phyloP scores from a whole-genome alignment of 2,329 filamentous ascomycete genomes.

The Cladosporium sp. region DNA sequence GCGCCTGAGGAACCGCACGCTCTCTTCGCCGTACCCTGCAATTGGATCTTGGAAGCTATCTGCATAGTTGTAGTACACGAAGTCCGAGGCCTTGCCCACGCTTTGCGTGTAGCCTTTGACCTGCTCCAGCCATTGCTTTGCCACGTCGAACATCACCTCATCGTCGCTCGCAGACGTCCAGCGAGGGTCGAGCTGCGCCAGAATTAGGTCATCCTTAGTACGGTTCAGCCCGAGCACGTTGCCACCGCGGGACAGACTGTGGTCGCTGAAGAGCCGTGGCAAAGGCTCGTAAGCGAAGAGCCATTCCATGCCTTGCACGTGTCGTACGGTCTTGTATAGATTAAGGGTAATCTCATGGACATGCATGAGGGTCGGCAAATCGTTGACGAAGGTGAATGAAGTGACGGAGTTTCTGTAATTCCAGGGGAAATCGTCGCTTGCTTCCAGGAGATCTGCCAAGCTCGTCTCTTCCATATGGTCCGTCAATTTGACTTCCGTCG shows the following conservation, averaged over 20 bases:
- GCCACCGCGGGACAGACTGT: constrained; percentile 3
- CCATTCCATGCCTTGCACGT: constrained; percentile 24
- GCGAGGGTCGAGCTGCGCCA: constrained; percentile 15
- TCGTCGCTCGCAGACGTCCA: constrained; percentile 12
- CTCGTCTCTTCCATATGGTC: constrained; percentile 9
- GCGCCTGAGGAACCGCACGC: constrained; percentile 31
- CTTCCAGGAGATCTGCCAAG: background rate
- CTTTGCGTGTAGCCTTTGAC: constrained; percentile 11
- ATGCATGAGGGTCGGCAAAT: background rate
- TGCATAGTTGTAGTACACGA: constrained; percentile 40
- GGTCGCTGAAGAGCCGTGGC: constrained; percentile 22
- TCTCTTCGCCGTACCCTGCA: constrained; percentile 34
- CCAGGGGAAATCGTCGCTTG: constrained; percentile 1
- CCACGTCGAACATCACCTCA: background rate
- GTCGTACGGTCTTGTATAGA: constrained; percentile 19
- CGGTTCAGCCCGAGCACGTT: constrained; percentile 20
- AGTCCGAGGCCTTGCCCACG: constrained; percentile 22
- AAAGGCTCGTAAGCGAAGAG: constrained; percentile 26
- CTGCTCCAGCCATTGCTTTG: constrained; percentile 4
- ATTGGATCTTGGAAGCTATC: constrained; percentile 40
- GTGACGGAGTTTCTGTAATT: background rate
- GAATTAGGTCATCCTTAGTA: constrained; percentile 20
- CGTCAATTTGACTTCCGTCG: background rate
- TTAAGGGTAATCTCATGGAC: constrained; percentile 11
- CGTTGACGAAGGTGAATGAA: constrained; percentile 9